Conservation (phyloP, 2,329 filamentous ascomycete species). For the Acephala macrosclerotiorum region DNA sequence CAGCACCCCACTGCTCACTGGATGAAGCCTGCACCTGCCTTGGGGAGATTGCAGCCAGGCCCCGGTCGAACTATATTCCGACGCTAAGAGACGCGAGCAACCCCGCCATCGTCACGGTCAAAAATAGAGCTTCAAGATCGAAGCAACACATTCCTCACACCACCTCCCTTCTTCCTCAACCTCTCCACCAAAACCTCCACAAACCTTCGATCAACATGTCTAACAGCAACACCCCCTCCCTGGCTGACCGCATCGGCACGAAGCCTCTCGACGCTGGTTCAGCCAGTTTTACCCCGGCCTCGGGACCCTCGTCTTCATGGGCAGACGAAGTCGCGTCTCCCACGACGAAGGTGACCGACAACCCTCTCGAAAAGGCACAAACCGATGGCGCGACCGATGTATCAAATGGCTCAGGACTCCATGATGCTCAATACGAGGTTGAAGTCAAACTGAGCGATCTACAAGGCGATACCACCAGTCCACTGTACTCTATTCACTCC, state of each 20-base stretch:
- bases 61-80: too few relatives aligned
- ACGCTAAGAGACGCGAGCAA: too few relatives aligned
- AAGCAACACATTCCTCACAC: neutral
- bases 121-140: too few relatives aligned
- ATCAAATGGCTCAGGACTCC: conserved; percentile 57
- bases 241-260: conserved; percentile 53
- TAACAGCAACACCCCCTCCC: conserved; percentile 42
- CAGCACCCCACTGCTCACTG: conserved; percentile 29
- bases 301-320: conserved; percentile 45
- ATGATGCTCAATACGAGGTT: conserved; percentile 84
- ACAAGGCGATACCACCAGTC: conserved; percentile 85
- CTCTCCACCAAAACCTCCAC: neutral
- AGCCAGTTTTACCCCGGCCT: conserved; percentile 30
- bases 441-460: conserved; percentile 92
- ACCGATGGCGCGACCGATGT: conserved; percentile 54
- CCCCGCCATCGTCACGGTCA: too few relatives aligned
- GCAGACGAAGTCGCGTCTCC: conserved; percentile 50
- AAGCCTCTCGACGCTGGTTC: conserved; percentile 30
- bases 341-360: conserved; percentile 16
- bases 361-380: conserved; percentile 41
- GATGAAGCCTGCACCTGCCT: conserved; percentile 29
- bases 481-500: conserved; percentile 81
- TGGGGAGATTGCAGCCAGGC: too few relatives aligned
- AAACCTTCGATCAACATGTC: conserved; percentile 32
- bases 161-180: neutral